Evolutionary conservation across 192 early-diverging fungal species (phyloP), one percentile per base, ranked within the genome.

Genomic region (Coemansia guatemalensis): DNA sequence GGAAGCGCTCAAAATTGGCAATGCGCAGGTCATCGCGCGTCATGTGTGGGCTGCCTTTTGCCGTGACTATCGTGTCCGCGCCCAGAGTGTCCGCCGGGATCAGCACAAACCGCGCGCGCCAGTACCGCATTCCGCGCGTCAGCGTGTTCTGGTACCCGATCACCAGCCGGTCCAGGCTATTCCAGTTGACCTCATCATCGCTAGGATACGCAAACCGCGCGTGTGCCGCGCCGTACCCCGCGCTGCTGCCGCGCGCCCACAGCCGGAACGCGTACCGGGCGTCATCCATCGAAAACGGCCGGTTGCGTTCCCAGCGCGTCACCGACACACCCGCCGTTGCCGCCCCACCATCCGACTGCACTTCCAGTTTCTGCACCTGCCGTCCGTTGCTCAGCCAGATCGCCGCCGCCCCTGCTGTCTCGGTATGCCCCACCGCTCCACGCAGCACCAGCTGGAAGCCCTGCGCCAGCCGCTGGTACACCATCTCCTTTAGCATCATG

Each of bases 91-190:
- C 92, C 21, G 86, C 56, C 2, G 97, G 97, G 47, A 98, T 90
- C 24, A 99, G 72, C 25, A 97, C 81, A 69, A 96, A 98, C 3
- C 97, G 83, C 0, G 93, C 86, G 8, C 95, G 81, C 92, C 92
- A 96, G 74, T 90, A 99, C 59, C 67, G 69, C 56, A 88, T 82
- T 11, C 93, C 80, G 58, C 94, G 91, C 0, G 84, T 92, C 51
- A 94, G 78, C 23, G 88, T 88, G 25, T 92, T 87, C 65, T 90
- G 88, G 60, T 93, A 90, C 32, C 95, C 95, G 20, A 91, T 83
- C n/a, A 97, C 88, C 25, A 95, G 76, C 56, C 90, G 89, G 73
- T 99, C 97, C 25, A 97, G 79, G 47, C 89, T 92, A 65, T 97
- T 99, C 97, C 97, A 99, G 32, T 91, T 89, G 72, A 95, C 94